phyloP scores from a whole-genome alignment of 2,329 filamentous ascomycete species.

The Colletotrichum acutatum region DNA sequence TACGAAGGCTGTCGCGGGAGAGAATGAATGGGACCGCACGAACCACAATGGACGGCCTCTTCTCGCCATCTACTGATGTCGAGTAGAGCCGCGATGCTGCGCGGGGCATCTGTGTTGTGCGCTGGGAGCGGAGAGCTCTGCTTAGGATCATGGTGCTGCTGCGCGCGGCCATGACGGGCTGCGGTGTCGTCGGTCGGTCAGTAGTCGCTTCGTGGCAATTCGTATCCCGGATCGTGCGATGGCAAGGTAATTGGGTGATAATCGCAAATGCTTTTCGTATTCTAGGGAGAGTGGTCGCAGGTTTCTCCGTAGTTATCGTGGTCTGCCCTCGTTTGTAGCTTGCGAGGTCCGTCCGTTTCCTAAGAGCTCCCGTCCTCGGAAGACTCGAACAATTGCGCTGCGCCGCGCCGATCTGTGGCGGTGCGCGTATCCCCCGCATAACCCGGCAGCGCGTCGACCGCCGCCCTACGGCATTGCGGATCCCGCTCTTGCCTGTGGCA shows the following conservation, averaged over 20 bases:
- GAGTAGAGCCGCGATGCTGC: constrained; percentile 20
- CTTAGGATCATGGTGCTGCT: constrained; percentile 9
- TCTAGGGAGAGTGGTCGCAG: not conserved
- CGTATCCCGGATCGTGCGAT: not conserved
- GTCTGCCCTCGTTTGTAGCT: not conserved
- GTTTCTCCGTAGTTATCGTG: not conserved
- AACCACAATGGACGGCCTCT: constrained; percentile 31
- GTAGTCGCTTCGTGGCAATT: not conserved
- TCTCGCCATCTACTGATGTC: constrained; percentile 14
- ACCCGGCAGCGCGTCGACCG: constrained; percentile 1
- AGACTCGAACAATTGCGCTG: not conserved
- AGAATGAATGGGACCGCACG: not conserved
- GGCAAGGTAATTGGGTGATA: too few relatives aligned
- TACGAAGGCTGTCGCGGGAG: not conserved
- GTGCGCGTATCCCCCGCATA: constrained; percentile 29
- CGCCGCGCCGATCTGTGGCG: constrained; percentile 32
- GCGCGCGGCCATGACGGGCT: constrained; percentile 22
- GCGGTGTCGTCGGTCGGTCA: not conserved
- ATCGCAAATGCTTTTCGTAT: not conserved
- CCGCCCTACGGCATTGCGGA: constrained; percentile 1
- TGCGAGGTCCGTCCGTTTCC: not conserved
- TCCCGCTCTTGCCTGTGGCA: constrained; percentile 23
- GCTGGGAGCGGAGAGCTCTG: constrained; percentile 19
- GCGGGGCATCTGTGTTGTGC: constrained; percentile 6
- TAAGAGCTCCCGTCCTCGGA: not conserved